Base-by-base conservation (phyloP, 257 asterid genomes). In the Ophiorrhiza pumila region DNA sequence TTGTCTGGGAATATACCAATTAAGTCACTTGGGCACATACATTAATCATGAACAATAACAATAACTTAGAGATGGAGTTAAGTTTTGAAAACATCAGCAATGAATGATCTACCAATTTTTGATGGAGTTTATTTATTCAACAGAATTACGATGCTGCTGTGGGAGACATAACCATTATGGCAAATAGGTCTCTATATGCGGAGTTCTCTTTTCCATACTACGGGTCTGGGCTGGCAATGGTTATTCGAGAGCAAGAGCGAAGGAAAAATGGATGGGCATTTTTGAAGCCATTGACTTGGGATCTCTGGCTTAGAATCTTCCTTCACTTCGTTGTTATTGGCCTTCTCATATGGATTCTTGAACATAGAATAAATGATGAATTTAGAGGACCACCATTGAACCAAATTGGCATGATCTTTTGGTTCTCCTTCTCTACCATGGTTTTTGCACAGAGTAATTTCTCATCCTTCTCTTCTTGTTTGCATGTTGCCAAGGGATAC, bases 361-460 rank as follows among this genome's bases (percentile, higher is more conserved):
- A 79, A 43, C 74, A 57, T n/a, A 56, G 76, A 23, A 37, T 57
- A 20, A 74, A 71, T 29, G 74, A 74, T 23, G 77, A 74, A 31
- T 69, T 74, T 42, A 63, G 79, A 65, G 72, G 75, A 46, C 53
- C 76, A 14, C n/a, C 50, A 41, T 31, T 29, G 20, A 69, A 79
- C 13, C 90, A 87, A 78, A 45, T 83, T 27, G 89, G 89, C 70
- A 70, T 66, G 73, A 64, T 74, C 31, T 73, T 84, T 52, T 82
- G 86, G 87, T 84, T 84, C 64, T 69, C 87, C 63, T 83, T 85
- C 81, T 84, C 87, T 32, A 84, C 89, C 70, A 80, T 87, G 88
- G 84, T 85, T 27, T 85, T 85, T 31, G 76, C 88, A 47, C 85
- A 81, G 10, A 77, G 89, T 80, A 80, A 84, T 78, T 72, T 47